Conservation (phyloP, 148 eudicot genomes). For the Rhododendron vialii region DNA sequence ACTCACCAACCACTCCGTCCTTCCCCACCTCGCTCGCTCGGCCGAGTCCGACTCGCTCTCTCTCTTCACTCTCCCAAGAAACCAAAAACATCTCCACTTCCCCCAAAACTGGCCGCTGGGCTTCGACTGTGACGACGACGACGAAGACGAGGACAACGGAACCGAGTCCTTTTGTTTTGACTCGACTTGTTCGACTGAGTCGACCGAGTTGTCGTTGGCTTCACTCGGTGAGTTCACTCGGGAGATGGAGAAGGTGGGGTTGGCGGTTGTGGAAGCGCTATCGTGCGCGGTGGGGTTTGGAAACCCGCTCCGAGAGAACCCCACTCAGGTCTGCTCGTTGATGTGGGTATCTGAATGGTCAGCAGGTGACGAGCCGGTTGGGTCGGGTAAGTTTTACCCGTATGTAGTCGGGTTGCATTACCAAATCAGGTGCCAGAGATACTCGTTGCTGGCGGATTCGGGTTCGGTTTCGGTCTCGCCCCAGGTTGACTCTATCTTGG, state of each 20-base stretch:
- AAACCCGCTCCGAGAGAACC: slow-evolving; percentile 36
- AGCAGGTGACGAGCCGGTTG: slow-evolving; percentile 17
- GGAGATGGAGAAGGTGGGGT: slow-evolving; percentile 60
- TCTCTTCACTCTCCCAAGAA: slow-evolving; percentile 35
- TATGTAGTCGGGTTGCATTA: slow-evolving; percentile 68
- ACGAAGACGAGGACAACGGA: slow-evolving; percentile 26
- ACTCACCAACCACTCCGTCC: slow-evolving; percentile 42
- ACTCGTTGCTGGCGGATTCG: slow-evolving; percentile 49
- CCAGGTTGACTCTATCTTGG: slow-evolving; percentile 56
- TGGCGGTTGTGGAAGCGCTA: slow-evolving; percentile 44
- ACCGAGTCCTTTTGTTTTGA: slow-evolving; percentile 51
- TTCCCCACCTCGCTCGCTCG: slow-evolving; percentile 46
- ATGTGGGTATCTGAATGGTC: slow-evolving; percentile 57
- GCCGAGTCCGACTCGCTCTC: slow-evolving; percentile 54
- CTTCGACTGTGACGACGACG: slow-evolving; percentile 24
- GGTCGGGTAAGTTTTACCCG: slow-evolving; percentile 50
- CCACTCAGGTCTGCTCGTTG: slow-evolving; percentile 31
- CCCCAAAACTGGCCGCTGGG: slow-evolving; percentile 65
- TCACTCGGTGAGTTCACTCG: slow-evolving; percentile 43
- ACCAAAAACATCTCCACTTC: slow-evolving; percentile 30
- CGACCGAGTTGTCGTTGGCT: slow-evolving; percentile 23
- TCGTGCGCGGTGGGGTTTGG: slow-evolving; percentile 42
- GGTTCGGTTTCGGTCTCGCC: slow-evolving; percentile 57
- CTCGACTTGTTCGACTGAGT: slow-evolving; percentile 20
- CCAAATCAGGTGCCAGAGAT: slow-evolving; percentile 36